Evolutionary conservation across 805 yeast genomes (phyloP).

Genomic region (Clavispora santaluciae): DNA sequence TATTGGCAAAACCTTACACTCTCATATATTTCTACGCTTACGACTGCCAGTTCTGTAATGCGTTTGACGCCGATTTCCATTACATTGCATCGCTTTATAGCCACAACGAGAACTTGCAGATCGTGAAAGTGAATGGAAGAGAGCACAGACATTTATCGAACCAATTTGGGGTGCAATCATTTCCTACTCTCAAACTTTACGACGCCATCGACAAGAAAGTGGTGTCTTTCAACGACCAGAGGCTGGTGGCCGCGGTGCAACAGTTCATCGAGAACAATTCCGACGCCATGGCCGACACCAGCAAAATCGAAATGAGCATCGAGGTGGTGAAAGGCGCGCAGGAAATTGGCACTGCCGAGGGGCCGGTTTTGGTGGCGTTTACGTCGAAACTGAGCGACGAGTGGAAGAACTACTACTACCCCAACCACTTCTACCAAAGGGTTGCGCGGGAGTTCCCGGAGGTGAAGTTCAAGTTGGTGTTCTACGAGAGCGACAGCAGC

Average conservation of each 20-base stretch:
- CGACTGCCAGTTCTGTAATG: conserved; percentile 29
- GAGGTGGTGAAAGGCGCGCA: neutral
- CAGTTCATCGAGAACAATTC: conserved; percentile 9
- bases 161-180: conserved; percentile 38
- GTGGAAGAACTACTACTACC: conserved; percentile 30
- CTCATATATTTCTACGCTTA: conserved; percentile 45
- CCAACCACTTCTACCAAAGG: conserved; percentile 31
- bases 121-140: conserved; percentile 27
- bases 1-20: conserved; percentile 19
- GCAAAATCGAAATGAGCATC: neutral
- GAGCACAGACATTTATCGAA: conserved; percentile 27
- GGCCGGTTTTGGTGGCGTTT: conserved; percentile 11
- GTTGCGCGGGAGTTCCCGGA: conserved; percentile 15
- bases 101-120: conserved; percentile 23
- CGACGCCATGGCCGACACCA: neutral
- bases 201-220: conserved; percentile 38
- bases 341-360: conserved; percentile 2
- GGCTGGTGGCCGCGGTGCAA: conserved; percentile 10
- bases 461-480: conserved; percentile 22
- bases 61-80: conserved; percentile 28
- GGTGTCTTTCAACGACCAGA: conserved; percentile 27
- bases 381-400: conserved; percentile 12
- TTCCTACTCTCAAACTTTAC: conserved; percentile 48
- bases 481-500: conserved; percentile 18
- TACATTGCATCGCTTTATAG: conserved; percentile 42